Evolutionary conservation across 2,329 filamentous ascomycete species (phyloP).

Genomic region (Dothiorella sarmentorum): DNA sequence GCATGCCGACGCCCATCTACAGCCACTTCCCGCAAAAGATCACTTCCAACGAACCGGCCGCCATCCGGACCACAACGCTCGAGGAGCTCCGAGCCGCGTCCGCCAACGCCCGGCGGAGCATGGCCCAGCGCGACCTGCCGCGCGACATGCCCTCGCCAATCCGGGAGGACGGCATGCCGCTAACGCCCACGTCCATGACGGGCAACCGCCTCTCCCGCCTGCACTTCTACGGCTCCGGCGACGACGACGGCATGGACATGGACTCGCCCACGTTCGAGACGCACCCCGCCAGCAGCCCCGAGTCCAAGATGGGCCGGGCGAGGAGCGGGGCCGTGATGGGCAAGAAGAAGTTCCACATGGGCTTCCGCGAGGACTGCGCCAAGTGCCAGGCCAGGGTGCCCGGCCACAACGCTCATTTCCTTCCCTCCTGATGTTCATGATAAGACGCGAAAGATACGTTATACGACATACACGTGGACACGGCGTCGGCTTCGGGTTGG

Average conservation of each 20-base stretch:
- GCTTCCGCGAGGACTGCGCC: slow-evolving; percentile 49
- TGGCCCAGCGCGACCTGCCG: slow-evolving; percentile 21
- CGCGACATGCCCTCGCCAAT: slow-evolving; percentile 41
- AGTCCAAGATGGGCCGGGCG: slow-evolving; percentile 31
- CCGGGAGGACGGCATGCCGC: slow-evolving; percentile 37
- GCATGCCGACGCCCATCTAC: slow-evolving; percentile 42
- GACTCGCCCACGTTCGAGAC: slow-evolving; percentile 20
- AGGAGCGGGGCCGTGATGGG: slow-evolving; percentile 38
- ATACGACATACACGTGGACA: neutral
- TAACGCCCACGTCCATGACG: slow-evolving; percentile 35
- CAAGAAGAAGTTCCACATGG: slow-evolving; percentile 45
- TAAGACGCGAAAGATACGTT: neutral
- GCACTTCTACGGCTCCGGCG: slow-evolving; percentile 28
- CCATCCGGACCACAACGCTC: neutral
- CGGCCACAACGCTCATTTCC: slow-evolving; percentile 50
- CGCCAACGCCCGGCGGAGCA: neutral
- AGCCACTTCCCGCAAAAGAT: slow-evolving; percentile 30
- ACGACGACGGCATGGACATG: slow-evolving; percentile 34
- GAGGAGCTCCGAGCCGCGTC: slow-evolving; percentile 13
- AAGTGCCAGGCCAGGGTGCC: slow-evolving; percentile 48
- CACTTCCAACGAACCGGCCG: neutral
- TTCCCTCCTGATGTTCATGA: slow-evolving; percentile 23
- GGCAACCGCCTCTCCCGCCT: slow-evolving; percentile 38
- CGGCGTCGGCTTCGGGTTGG: slow-evolving; percentile 10
- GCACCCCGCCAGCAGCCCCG: neutral